phyloP scores from a whole-genome alignment of 208 protist species.

The Crithidia thermophila region DNA sequence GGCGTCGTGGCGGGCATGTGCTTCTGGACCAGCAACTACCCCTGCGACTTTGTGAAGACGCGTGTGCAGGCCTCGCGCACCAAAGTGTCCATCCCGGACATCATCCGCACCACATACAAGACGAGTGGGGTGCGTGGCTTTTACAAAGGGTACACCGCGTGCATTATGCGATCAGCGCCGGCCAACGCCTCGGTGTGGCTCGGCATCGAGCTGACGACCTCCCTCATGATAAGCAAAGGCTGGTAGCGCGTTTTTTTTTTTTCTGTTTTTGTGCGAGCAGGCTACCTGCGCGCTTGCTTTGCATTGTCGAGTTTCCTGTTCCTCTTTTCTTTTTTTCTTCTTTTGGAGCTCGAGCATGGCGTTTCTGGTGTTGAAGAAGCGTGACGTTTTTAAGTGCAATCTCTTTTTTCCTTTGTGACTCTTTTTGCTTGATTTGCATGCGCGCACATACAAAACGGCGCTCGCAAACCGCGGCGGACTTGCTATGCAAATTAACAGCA shows the following conservation, averaged over 20 bases:
- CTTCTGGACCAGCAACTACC: conserved; percentile 80
- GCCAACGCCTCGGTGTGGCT: conserved; percentile 82
- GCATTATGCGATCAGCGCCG: conserved; percentile 58
- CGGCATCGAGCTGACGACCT: conserved; percentile 54
- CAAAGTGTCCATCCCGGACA: conserved; percentile 36
- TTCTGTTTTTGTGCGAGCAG: background rate
- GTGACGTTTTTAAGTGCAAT: background rate
- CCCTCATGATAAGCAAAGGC: conserved; percentile 42
- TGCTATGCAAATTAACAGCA: no score
- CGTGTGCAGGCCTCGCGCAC: conserved; percentile 52
- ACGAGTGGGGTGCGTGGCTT: conserved; percentile 45
- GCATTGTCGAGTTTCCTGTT: background rate
- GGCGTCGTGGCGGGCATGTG: conserved; percentile 52
- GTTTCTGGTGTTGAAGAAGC: no score
- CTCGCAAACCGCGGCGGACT: no score
- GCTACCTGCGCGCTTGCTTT: no score
- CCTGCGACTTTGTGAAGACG: conserved; percentile 76
- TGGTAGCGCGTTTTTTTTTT: conserved; percentile 25
- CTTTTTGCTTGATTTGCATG: background rate
- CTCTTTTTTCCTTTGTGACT: background rate
- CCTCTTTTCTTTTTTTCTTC: background rate
- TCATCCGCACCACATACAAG: conserved; percentile 42
- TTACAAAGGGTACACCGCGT: conserved; percentile 69
- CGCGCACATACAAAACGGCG: no score
- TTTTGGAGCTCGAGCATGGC: no score